These are phyloP conservation scores for Rhodosporidiobolus odoratus DNA, from an alignment of 768 basidiomycete species.

Conservation along the genomic window DNA sequence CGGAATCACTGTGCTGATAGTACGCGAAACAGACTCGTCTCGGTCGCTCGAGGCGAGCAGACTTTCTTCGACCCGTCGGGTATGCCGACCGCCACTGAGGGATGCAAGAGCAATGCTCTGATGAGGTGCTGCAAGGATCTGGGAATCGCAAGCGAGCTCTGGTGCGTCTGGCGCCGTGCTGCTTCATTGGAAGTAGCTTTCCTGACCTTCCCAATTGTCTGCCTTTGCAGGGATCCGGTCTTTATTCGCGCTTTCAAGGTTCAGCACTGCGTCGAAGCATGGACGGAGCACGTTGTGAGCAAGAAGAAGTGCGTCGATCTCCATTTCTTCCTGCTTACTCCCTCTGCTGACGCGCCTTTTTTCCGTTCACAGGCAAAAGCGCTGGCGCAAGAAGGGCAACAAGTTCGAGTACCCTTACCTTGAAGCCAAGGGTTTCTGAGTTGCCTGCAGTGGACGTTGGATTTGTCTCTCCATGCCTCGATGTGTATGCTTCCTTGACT, in stretches of 20 bases:
- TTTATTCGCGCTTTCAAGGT: slow-evolving; percentile 91
- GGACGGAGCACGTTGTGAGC: slow-evolving; percentile 70
- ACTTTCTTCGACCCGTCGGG: slow-evolving; percentile 90
- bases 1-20: neutral
- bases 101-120: slow-evolving; percentile 90
- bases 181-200: neutral
- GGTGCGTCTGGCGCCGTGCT: slow-evolving; percentile 53
- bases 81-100: slow-evolving; percentile 88
- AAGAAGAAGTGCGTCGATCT: slow-evolving; percentile 77
- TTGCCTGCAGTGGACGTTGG: neutral
- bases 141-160: slow-evolving; percentile 91
- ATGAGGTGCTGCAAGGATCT: slow-evolving; percentile 98
- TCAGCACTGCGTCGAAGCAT: slow-evolving; percentile 76
- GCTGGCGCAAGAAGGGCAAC: slow-evolving; percentile 47
- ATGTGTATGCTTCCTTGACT: neutral
- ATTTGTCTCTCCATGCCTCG: neutral
- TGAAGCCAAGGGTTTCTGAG: slow-evolving; percentile 51
- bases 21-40: slow-evolving; percentile 61
- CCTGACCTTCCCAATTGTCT: neutral
- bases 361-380: slow-evolving; percentile 23
- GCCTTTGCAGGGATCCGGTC: slow-evolving; percentile 70
- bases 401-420: slow-evolving; percentile 79
- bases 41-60: slow-evolving; percentile 87
- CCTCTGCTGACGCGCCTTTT: neutral
- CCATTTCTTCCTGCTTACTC: neutral